Base-by-base conservation (phyloP, 768 basidiomycete species). In the Myochromella boudieri region DNA sequence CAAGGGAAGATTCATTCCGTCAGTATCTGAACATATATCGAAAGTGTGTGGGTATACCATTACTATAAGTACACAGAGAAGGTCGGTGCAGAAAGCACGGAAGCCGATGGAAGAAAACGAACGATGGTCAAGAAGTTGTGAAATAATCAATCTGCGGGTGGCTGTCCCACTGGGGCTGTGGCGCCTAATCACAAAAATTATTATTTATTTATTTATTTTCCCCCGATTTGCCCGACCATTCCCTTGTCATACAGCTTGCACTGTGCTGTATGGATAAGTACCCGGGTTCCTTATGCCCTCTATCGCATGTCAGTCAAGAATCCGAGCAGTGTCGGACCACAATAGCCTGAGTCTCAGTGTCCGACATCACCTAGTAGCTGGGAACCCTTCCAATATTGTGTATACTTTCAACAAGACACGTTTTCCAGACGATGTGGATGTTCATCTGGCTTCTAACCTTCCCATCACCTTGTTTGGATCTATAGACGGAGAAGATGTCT, bases 381-480 rank as follows among this genome's bases (percentile, higher is more conserved):
- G 65, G 54, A 22, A 66, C 53, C 39, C 63, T 29, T 33, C 76
- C 6, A 60, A 66, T 9, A 37, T 43, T 0, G 45, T 64, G 12
- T 52, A 59, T 52, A 58, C 32, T 46, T 48, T 71, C 40, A 74
- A 65, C 45, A 70, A 53, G 58, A 40, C 72, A 55, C 56, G 67
- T 44, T 64, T 74, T 44, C 65, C 67, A 8, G 65, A 67, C 10
- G 58, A 65, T 33, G 57, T 83, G 22, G 79, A 83, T 58, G 69
- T 85, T 18, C 56, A 77, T 28, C 66, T 77, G 37, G 61, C 71
- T 28, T 74, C 81, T 6, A 70, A 74, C 58, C 54, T 88, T 31
- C 54, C 69, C 24, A 57, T 90, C 48, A 67, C 77, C 10, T 57
- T 89, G 52, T 70, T 77, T 47, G 87, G 84, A 31, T 65, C 66